phyloP scores from a whole-genome alignment of 768 basidiomycete genomes.

The Boletus sensibilis region DNA sequence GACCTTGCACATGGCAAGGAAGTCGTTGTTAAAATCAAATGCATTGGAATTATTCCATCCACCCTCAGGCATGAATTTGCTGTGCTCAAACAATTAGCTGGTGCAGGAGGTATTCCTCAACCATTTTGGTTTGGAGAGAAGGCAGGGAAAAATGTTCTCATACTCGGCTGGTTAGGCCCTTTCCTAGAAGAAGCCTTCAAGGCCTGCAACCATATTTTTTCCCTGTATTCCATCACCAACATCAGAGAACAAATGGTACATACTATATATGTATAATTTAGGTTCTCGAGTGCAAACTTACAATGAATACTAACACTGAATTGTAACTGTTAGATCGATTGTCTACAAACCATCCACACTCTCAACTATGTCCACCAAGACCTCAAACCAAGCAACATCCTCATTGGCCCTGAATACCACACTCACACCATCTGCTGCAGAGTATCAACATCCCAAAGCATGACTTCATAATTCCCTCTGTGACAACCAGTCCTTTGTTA shows the following conservation, averaged over 20 bases:
- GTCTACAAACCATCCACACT: neutral
- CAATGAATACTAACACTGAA: neutral
- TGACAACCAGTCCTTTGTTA: neutral
- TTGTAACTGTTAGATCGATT: neutral
- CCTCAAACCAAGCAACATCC: constrained; percentile 1
- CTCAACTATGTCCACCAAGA: neutral
- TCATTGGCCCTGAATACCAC: neutral
- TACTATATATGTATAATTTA: neutral
- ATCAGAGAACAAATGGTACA: neutral
- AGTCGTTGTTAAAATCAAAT: neutral
- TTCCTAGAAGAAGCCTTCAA: neutral
- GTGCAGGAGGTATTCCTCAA: neutral
- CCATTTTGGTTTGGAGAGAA: neutral
- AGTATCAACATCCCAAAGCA: neutral
- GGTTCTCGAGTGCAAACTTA: neutral
- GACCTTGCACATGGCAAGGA: neutral
- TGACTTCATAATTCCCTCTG: neutral
- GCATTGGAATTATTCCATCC: neutral
- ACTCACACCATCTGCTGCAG: neutral
- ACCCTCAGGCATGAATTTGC: neutral
- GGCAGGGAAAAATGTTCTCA: neutral
- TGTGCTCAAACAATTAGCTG: neutral
- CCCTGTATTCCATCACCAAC: neutral
- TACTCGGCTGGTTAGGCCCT: neutral
- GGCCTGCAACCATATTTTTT: neutral